phyloP scores from a whole-genome alignment of 1,139 yeast genomes.

The Starmera stellimalicola region DNA sequence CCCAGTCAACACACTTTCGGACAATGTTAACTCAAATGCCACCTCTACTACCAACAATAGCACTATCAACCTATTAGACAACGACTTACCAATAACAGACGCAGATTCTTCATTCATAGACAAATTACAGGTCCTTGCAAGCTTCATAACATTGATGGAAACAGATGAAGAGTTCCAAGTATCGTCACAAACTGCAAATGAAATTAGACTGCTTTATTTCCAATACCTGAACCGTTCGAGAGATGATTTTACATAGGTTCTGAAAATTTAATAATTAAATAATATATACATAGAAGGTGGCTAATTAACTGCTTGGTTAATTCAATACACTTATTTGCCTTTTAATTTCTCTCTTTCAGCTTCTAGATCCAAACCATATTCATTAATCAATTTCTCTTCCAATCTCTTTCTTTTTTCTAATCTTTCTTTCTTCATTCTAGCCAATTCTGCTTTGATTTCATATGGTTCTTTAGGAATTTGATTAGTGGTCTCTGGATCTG shows the following conservation, averaged over 20 bases:
- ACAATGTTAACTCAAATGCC: background rate
- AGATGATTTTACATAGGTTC: background rate
- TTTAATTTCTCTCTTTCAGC: constrained; percentile 26
- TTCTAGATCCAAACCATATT: constrained; percentile 50
- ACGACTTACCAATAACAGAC: background rate
- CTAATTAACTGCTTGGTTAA: too few species aligned
- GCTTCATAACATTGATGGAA: constrained; percentile 1
- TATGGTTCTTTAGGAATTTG: constrained; percentile 89
- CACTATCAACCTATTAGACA: background rate
- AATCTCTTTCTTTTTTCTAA: constrained; percentile 62
- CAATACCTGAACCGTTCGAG: background rate
- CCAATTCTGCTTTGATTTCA: constrained; percentile 85
- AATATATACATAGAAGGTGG: background rate
- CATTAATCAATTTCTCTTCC: constrained; percentile 62
- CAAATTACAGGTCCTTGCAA: constrained; percentile 1
- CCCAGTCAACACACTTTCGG: background rate
- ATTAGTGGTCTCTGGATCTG: constrained; percentile 86
- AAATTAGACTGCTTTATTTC: background rate
- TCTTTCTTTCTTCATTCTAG: constrained; percentile 71
- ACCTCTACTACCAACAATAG: background rate
- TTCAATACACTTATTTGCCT: constrained; percentile 2
- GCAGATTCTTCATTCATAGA: background rate
- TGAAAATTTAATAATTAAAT: background rate
- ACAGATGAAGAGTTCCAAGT: constrained; percentile 1
- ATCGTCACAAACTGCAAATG: background rate